Conservation (phyloP, 768 basidiomycete genomes). For the Russula sp. region DNA sequence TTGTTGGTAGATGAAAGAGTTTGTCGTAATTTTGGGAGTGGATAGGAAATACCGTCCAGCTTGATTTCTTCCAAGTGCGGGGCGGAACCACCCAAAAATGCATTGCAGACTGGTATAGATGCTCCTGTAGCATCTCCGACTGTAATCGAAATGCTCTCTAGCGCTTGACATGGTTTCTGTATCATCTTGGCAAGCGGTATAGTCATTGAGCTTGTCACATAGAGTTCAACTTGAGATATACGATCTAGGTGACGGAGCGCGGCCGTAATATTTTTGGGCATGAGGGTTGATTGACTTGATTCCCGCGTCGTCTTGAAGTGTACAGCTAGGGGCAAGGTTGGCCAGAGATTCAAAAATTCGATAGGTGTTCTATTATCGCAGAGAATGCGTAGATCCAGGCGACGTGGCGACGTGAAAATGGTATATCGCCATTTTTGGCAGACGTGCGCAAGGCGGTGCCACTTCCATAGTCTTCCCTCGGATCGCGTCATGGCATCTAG, state of each 20-base stretch:
- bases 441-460: neutral
- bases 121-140: too few species aligned
- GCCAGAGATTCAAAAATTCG: neutral
- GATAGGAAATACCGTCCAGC: neutral
- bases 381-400: neutral
- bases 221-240: too few species aligned
- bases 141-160: too few species aligned
- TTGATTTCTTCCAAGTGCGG: neutral
- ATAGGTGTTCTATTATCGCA: neutral
- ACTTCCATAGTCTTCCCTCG: neutral
- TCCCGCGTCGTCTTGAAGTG: neutral
- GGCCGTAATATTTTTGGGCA: too few species aligned
- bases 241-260: too few species aligned
- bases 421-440: neutral
- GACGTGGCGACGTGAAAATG: neutral
- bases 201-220: too few species aligned
- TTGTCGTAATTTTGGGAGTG: neutral
- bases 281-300: too few species aligned
- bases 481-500: neutral
- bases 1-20: neutral
- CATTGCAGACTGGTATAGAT: neutral
- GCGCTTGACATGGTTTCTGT: too few species aligned
- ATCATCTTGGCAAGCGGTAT: too few species aligned
- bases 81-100: neutral
- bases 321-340: neutral